phyloP scores from a whole-genome alignment of 345 rosid genomes.

The Camelina neglecta region DNA sequence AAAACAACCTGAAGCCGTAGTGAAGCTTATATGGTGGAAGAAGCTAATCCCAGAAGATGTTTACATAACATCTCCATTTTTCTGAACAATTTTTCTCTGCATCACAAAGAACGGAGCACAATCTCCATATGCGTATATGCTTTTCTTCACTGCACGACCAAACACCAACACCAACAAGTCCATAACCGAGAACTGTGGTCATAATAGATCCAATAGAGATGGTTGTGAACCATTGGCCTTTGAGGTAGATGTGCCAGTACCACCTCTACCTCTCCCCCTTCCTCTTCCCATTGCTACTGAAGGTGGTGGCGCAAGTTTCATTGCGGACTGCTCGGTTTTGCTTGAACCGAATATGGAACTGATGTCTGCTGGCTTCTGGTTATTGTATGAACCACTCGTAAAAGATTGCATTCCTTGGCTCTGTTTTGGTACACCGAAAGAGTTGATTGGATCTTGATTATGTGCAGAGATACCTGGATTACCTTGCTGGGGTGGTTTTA shows the following conservation, averaged over 20 bases:
- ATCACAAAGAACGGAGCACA: background rate
- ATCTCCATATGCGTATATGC: conserved; percentile 12
- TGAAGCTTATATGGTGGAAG: conserved; percentile 26
- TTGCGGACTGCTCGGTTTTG: conserved; percentile 63
- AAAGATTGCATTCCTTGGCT: conserved; percentile 53
- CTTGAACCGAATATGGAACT: conserved; percentile 73
- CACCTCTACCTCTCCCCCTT: conserved; percentile 66
- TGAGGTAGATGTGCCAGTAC: conserved; percentile 43
- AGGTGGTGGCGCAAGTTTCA: conserved; percentile 93
- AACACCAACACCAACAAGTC: conserved; percentile 1
- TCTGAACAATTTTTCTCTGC: background rate
- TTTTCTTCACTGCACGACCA: conserved; percentile 17
- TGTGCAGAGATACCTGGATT: conserved; percentile 43
- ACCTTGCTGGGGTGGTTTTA: conserved; percentile 53
- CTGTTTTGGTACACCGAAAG: conserved; percentile 62
- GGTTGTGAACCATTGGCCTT: conserved; percentile 61
- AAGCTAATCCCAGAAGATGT: conserved; percentile 27
- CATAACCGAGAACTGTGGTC: conserved; percentile 8
- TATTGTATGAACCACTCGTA: conserved; percentile 44
- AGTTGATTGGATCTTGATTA: conserved; percentile 49
- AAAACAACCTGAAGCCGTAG: conserved; percentile 19
- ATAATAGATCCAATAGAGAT: conserved; percentile 75
- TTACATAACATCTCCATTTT: conserved; percentile 29
- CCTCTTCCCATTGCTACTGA: conserved; percentile 75
- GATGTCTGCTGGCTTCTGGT: conserved; percentile 64